Base-by-base conservation (phyloP, 164 flowering plant genomes). In the Berberis vulgaris region DNA sequence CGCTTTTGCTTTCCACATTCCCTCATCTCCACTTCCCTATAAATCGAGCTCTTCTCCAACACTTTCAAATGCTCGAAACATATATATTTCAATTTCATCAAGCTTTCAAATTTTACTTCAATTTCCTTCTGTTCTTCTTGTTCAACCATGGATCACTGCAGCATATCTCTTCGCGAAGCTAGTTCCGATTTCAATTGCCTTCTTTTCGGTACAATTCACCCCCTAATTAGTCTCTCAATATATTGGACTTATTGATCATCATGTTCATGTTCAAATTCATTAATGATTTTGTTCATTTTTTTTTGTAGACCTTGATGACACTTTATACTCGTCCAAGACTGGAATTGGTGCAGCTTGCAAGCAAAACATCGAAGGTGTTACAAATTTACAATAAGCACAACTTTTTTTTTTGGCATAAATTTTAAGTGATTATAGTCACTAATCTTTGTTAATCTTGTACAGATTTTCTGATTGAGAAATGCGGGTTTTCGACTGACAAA, bases 271-370 rank as follows among this genome's bases (percentile, higher is more conserved):
- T n/a, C n/a, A 54, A n/a, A 8, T 54, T 54, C 13, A n/a, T 54
- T 8, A 1, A n/a, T 4, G n/a, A n/a, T 8, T 5, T n/a, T 8
- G 13, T 54, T n/a, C 2, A n/a, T 7, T 54, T 5, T 26, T 56
- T 56, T 42, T 56, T 56, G 4, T 83, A 93, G 98, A 93, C 81
- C 82, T 93, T 76, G 98, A 93, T 68, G 98, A 89, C 61, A 93
- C 97, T 59, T 42, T 93, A 68, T 93, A 90, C 65, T 76, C 96
- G 13, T 74, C 81, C 0, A 77, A 72, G 44, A 62, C 72, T 3
- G 98, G 96, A 67, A 71, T 92, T 2, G 85, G 83, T 3, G 72
- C 67, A 53, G 83, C 84, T 47, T 71, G 77, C 69, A 83, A 76
- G 75, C 81, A 66, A 45, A 90, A 93, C 79, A 91, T 93, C 41